phyloP scores from a whole-genome alignment of 257 asterid species.

The Prunella vulgaris region DNA sequence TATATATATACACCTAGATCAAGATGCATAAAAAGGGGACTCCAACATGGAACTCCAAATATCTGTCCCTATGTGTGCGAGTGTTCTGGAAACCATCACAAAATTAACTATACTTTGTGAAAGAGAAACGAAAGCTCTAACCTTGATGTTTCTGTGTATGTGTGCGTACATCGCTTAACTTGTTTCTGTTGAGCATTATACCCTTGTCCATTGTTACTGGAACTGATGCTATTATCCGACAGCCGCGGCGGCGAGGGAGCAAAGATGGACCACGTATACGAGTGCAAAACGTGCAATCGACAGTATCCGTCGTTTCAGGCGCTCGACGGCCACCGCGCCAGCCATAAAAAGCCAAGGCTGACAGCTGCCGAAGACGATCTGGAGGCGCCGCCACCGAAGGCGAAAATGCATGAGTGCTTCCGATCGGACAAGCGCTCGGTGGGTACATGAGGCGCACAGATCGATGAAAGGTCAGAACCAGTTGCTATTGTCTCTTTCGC shows the following conservation, averaged over 20 bases:
- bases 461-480: constrained; percentile 18
- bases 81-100: too few species aligned
- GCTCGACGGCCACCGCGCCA: constrained; percentile 84
- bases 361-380: constrained; percentile 14
- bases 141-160: too few species aligned
- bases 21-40: too few species aligned
- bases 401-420: constrained; percentile 51
- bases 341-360: constrained; percentile 60
- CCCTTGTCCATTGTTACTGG: too few species aligned
- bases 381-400: constrained; percentile 41
- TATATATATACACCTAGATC: too few species aligned
- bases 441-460: constrained; percentile 74
- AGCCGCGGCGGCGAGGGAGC: background rate
- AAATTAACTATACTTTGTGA: too few species aligned
- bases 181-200: too few species aligned
- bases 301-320: constrained; percentile 72
- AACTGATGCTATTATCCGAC: constrained; percentile 28
- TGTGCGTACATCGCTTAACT: too few species aligned
- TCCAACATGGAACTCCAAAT: too few species aligned
- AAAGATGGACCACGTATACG: constrained; percentile 31
- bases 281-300: constrained; percentile 61
- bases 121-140: too few species aligned
- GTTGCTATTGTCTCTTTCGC: constrained; percentile 24
- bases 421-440: constrained; percentile 66
- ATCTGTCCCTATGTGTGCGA: too few species aligned